Base-by-base conservation (phyloP, 768 basidiomycete species). In the Amanita pseudoporphyria region DNA sequence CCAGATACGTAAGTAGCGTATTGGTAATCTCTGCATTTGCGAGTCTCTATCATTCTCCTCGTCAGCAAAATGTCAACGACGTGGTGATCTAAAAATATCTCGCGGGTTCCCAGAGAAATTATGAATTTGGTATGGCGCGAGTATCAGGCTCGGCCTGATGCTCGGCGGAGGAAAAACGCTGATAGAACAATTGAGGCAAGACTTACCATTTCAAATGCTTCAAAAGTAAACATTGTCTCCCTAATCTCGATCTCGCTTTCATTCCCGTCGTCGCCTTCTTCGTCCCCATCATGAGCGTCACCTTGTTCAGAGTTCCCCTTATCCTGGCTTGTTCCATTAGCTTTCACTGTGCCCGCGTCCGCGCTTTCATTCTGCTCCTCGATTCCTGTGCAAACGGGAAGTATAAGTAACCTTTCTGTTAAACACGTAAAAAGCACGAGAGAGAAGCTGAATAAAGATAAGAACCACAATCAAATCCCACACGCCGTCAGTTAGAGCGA, bases 171-270 rank as follows among this genome's bases (percentile, higher is more conserved):
- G 28, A 37, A 43, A 43, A 28, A 21, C 40, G 30, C 30, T 33
- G 32, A 43, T 22, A 43, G 33, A 38, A 24, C 30, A 40, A n/a
- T 37, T 54, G 14, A 45, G 18, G 30, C 19, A 57, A 57, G 26
- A 53, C 71, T 72, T 56, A 93, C 96, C 73, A 77, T 74, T 67
- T 98, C 90, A 57, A 93, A 96, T 24, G 83, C 79, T 57, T 90
- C 86, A 61, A 99, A 93, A 3, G 89, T 88, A 68, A 96, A 94
- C 62, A 84, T 77, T 33, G 88, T 91, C 62, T 97, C 95, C 33
- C 79, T 73, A 44, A 87, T 73, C 22, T 82, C 72, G 24, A 79
- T 79, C 52, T 86, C 82, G 24, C 49, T 43, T 43, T 50, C 41
- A 36, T 50, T 43, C 33, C 45, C 51, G 38, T 52, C 44, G 4